phyloP scores from a whole-genome alignment of 2,329 filamentous ascomycete genomes.

The Geosmithia putterillii region DNA sequence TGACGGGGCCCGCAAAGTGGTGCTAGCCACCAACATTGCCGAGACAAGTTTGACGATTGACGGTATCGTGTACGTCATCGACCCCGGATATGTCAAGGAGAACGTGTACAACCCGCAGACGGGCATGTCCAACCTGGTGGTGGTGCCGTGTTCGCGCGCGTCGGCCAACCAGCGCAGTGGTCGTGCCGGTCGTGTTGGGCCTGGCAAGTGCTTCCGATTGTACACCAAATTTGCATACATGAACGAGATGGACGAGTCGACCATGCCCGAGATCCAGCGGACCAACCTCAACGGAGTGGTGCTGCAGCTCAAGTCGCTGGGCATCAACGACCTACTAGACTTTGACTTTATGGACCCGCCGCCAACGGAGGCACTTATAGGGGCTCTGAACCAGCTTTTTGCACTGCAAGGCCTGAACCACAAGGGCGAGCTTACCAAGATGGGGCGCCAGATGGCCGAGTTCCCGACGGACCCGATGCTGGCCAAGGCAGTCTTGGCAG shows the following conservation, averaged over 20 bases:
- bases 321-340: conserved; percentile 82
- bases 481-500: conserved; percentile 76
- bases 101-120: conserved; percentile 86
- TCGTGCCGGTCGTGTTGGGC: conserved; percentile 81
- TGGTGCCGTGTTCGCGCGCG: conserved; percentile 82
- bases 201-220: conserved; percentile 84
- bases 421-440: conserved; percentile 76
- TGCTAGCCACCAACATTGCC: conserved; percentile 92
- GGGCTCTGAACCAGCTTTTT: conserved; percentile 81
- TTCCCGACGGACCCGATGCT: conserved; percentile 90
- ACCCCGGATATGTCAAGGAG: conserved; percentile 90
- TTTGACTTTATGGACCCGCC: conserved; percentile 97
- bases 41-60: conserved; percentile 94
- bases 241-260: conserved; percentile 88
- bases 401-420: conserved; percentile 82
- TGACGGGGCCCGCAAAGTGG: conserved; percentile 73
- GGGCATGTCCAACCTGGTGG: conserved; percentile 83
- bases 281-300: conserved; percentile 80
- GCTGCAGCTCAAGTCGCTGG: conserved; percentile 74
- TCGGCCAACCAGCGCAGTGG: conserved; percentile 89
- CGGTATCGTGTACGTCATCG: conserved; percentile 91
- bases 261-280: conserved; percentile 84
- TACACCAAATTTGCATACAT: conserved; percentile 92
- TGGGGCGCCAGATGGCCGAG: conserved; percentile 90
- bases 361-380: conserved; percentile 77